Evolutionary conservation across 2,329 filamentous ascomycete species (phyloP).

Genomic region (Penicillium occitanis): DNA sequence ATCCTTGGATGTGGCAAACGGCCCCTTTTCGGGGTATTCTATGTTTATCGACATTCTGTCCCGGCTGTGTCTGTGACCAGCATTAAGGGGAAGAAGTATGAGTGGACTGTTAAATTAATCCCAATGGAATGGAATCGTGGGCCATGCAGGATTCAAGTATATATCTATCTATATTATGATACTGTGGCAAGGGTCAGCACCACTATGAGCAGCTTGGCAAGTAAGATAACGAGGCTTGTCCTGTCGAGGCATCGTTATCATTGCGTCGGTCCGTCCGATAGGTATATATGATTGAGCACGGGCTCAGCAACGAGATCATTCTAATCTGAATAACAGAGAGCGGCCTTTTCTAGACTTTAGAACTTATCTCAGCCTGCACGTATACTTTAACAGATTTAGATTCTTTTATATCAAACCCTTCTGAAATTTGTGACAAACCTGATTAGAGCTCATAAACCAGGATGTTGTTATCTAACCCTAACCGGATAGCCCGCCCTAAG

Average conservation of each 20-base stretch:
- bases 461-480: neutral
- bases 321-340: neutral
- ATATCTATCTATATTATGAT: neutral
- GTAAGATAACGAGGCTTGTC: neutral
- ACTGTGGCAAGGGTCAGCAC: neutral
- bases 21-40: neutral
- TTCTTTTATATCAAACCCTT: neutral
- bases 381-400: neutral
- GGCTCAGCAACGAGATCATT: neutral
- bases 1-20: neutral
- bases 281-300: neutral
- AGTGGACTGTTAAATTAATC: neutral
- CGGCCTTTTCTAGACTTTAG: neutral
- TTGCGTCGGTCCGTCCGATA: neutral
- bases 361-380: neutral
- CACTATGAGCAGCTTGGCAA: neutral
- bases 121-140: neutral
- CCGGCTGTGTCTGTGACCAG: neutral
- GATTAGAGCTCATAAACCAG: neutral
- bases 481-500: neutral
- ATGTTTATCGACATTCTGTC: constrained; percentile 7
- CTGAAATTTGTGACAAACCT: neutral
- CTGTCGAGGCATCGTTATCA: neutral
- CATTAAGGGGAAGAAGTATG: neutral
- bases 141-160: neutral